Base-by-base conservation (phyloP, 2,329 filamentous ascomycete genomes). In the Emydomyces testavorans region DNA sequence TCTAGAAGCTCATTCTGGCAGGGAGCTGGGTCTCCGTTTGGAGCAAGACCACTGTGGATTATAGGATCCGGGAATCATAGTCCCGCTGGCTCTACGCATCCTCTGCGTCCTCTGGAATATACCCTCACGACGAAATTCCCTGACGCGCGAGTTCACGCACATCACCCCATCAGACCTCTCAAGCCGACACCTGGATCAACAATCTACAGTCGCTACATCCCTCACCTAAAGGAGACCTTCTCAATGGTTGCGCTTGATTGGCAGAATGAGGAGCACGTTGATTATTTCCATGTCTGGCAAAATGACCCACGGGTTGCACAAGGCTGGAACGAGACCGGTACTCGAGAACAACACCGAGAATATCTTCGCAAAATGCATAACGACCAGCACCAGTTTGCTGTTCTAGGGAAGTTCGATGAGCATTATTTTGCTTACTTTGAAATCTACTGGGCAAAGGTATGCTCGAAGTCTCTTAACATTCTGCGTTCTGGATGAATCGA, bases 251-350 rank as follows among this genome's bases (percentile, higher is more conserved):
- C 78, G 8, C 72, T 90, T 1, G 80, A 89, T 62, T 84, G 77
- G 65, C 59, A 72, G 26, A 70, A 85, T 57, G 60, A 69, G 1
- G 71, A 77, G 57, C 83, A 90, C 64, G 66, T 89, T 43, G 66
- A 71, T 13, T 71, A 86, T 4, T 89, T 90, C 70, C 80, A 88
- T 65, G 73, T 72, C 49, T 90, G 85, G 85, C 84, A 88, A 65
- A 90, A 90, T 59, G 84, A 89, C 60, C 84, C 84, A 45, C 81
- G 85, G 43, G 85, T 90, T 26, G 82, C 82, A 3, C 77, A 82
- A 58, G 83, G 83, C 3, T 89, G 85, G 85, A 85, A 86, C 59
- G 79, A 85, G 67, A 84, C 81, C 1, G 85, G 84, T 26, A 83
- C 82, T 1, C 65, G 85, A 40, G 83, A 85, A 24, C 74, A 88